Evolutionary conservation across 805 yeast species (phyloP), one percentile per base, ranked within the genome.

Genomic region (Henningerozyma blattae): DNA sequence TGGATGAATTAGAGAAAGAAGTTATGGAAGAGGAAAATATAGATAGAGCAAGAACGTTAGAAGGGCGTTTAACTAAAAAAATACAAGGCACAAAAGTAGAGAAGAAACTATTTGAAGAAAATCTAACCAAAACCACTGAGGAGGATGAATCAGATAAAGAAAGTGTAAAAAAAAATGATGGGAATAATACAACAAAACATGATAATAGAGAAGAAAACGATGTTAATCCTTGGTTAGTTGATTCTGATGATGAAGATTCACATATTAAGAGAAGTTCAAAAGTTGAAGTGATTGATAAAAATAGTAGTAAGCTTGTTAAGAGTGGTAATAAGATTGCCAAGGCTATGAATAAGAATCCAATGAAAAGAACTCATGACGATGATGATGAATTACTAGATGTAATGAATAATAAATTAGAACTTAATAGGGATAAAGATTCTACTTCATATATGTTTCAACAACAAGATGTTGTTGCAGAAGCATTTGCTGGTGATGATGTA

Each of bases 401-500:
- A 47, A 61, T 64, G 18, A 40, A 42, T 16, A 32, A 44, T 16
- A 15, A n/a, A 8, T 68, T 73, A 36, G 75, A 80, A 1, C 58
- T 84, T 43, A 59, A 64, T 18, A 68, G 59, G 13, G 70, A 60
- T 14, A 61, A 52, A 6, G 58, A 54, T 1, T 67, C 64, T 27
- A 54, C 60, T 22, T 39, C 33, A 28, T 64, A 62, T 38, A 66
- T 72, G 70, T 83, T 86, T 63, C 72, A 74, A 45, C 94, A 86
- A 50, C 75, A 75, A 43, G 87, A 84, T 34, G 65, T 91, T 30
- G 80, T 91, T 40, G 74, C 78, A 40, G 79, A 86, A 52, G 98
- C 97, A 0, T 91, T 91, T 67, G 96, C 96, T 3, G 97, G 97
- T 18, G 98, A 91, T 60, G 91, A 91, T 53, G 95, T 89, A 27